phyloP scores from a whole-genome alignment of 768 basidiomycete genomes.

The Tubosaeta sp. region DNA sequence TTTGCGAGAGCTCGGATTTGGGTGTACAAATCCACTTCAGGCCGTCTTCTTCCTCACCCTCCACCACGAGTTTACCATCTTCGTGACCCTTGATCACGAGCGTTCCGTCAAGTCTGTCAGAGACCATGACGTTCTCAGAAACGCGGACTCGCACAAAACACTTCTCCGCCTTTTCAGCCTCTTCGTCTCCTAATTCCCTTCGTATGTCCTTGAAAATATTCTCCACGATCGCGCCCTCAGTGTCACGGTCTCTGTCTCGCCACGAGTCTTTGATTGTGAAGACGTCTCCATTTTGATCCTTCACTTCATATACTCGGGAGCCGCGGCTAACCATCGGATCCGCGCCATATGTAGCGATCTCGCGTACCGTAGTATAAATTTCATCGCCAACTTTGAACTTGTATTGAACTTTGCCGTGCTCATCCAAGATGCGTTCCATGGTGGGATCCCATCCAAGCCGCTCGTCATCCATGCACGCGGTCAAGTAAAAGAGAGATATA shows the following conservation, averaged over 20 bases:
- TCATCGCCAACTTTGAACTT: not conserved
- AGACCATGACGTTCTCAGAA: not conserved
- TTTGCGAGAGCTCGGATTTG: not conserved
- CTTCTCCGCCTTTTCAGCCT: not conserved
- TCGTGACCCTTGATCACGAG: not conserved
- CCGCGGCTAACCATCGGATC: not conserved
- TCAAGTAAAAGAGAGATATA: slow-evolving; percentile 8
- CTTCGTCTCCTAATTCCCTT: not conserved
- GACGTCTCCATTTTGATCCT: not conserved
- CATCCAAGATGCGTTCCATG: not conserved
- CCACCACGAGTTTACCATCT: no score
- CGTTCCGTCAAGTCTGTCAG: not conserved
- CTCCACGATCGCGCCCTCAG: not conserved
- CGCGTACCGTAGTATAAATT: not conserved
- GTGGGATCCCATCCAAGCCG: slow-evolving; percentile 11
- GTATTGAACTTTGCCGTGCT: not conserved
- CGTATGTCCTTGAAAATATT: not conserved
- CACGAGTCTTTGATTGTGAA: slow-evolving; percentile 11
- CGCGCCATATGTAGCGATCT: not conserved
- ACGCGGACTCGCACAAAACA: not conserved
- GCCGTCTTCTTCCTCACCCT: not conserved
- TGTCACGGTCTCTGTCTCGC: not conserved
- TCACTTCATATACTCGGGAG: slow-evolving; percentile 1
- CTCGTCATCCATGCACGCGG: not conserved
- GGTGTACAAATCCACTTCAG: not conserved